Evolutionary conservation across 495 filamentous ascomycete genomes (phyloP).

Genomic region (Aspergillus homomorphus): DNA sequence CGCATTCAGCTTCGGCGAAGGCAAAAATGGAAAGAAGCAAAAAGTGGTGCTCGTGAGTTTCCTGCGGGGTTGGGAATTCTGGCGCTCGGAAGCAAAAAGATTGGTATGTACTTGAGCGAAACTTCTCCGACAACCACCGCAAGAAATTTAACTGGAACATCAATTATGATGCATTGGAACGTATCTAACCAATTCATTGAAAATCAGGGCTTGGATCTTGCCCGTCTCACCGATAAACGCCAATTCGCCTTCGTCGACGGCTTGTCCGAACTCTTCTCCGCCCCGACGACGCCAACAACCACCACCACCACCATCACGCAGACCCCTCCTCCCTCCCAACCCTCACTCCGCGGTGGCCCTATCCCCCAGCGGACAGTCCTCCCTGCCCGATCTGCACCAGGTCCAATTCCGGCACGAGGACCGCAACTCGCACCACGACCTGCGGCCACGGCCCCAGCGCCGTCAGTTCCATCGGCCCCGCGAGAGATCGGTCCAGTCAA

Average conservation of each 20-base stretch:
- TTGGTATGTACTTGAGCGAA: slow-evolving; percentile 44
- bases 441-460: slow-evolving; percentile 7
- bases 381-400: slow-evolving; percentile 32
- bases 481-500: slow-evolving; percentile 30
- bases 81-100: slow-evolving; percentile 61
- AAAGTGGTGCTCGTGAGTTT: slow-evolving; percentile 79
- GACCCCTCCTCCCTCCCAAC: neutral
- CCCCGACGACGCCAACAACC: slow-evolving; percentile 17
- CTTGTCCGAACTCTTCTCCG: slow-evolving; percentile 54
- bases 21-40: slow-evolving; percentile 27
- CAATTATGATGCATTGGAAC: too few species aligned
- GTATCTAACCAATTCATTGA: too few species aligned
- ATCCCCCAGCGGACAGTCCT: slow-evolving; percentile 29
- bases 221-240: slow-evolving; percentile 51
- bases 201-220: slow-evolving; percentile 65
- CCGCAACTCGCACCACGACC: slow-evolving; percentile 15
- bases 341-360: slow-evolving; percentile 8
- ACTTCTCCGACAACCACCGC: slow-evolving; percentile 6
- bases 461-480: slow-evolving; percentile 3
- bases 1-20: slow-evolving; percentile 21
- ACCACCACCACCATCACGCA: neutral
- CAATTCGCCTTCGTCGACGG: slow-evolving; percentile 73
- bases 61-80: slow-evolving; percentile 71
- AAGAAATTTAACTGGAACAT: too few species aligned
- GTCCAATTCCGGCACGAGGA: slow-evolving; percentile 27